Percentiles rank a stretch among this genome's conserved stretches.
These are phyloP conservation scores for Aspergillus novoparasiticus DNA, from an alignment of 2,329 filamentous ascomycete genomes.

Conservation along the genomic window DNA sequence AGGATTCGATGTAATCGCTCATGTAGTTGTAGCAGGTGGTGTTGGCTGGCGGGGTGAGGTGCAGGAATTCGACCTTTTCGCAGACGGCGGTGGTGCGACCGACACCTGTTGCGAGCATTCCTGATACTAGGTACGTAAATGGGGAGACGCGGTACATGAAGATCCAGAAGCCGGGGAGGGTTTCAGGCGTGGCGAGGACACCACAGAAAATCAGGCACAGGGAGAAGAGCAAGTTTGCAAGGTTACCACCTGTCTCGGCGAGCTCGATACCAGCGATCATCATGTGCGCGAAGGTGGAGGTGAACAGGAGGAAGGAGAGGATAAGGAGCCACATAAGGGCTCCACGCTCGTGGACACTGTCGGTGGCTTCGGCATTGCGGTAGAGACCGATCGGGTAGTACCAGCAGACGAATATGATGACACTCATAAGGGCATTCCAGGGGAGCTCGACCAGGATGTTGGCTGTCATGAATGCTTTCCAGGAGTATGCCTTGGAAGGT, in stretches of 20 bases:
- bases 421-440: constrained; percentile 63
- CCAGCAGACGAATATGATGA: constrained; percentile 66
- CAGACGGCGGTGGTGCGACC: constrained; percentile 34
- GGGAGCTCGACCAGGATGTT: constrained; percentile 74
- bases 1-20: constrained; percentile 37
- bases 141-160: constrained; percentile 74
- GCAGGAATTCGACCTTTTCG: constrained; percentile 33
- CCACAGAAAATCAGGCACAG: constrained; percentile 63
- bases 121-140: constrained; percentile 63
- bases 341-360: constrained; percentile 55
- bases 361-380: constrained; percentile 42
- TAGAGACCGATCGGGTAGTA: constrained; percentile 65
- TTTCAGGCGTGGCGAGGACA: constrained; percentile 54
- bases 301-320: constrained; percentile 70
- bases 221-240: constrained; percentile 63
- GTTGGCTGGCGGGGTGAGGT: constrained; percentile 54
- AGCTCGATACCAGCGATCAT: constrained; percentile 70
- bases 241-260: constrained; percentile 66
- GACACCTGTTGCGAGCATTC: constrained; percentile 46
- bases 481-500: constrained; percentile 72
- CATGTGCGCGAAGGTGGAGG: constrained; percentile 73
- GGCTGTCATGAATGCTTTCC: constrained; percentile 70
- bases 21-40: constrained; percentile 63
- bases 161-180: constrained; percentile 72
- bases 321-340: constrained; percentile 67